phyloP scores from a whole-genome alignment of 1,284 basidiomycete species.

The Austroboletus novae-zelandiae region DNA sequence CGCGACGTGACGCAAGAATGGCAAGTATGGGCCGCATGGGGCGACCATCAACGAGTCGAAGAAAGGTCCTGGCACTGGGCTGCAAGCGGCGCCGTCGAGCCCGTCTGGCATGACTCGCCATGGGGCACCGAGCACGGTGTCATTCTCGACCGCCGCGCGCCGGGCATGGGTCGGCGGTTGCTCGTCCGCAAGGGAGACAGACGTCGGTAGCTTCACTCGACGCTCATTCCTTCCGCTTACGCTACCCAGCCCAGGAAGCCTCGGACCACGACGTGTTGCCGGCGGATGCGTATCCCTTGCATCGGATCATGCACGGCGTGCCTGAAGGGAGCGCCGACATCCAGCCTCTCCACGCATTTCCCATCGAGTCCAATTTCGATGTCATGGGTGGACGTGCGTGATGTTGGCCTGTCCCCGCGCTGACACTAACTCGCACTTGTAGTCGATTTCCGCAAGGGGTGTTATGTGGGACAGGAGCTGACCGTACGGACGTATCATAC shows the following conservation, averaged over 20 bases:
- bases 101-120: constrained; percentile 59
- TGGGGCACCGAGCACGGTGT: constrained; percentile 56
- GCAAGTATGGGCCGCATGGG: constrained; percentile 83
- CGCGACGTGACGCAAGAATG: constrained; percentile 74
- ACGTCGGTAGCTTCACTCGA: constrained; percentile 52
- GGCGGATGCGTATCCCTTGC: constrained; percentile 66
- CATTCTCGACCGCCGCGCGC: constrained; percentile 71
- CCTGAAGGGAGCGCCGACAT: constrained; percentile 88
- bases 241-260: constrained; percentile 48
- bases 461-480: constrained; percentile 97
- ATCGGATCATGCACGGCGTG: constrained; percentile 81
- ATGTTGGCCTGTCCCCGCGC: not conserved
- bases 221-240: constrained; percentile 1
- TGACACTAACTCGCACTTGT: constrained; percentile 6
- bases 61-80: constrained; percentile 54
- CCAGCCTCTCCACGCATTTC: constrained; percentile 73
- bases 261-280: constrained; percentile 53
- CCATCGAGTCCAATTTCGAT: constrained; percentile 93
- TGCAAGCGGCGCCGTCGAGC: constrained; percentile 66
- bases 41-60: constrained; percentile 41
- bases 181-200: constrained; percentile 66
- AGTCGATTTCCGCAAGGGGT: constrained; percentile 98
- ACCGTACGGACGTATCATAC: constrained; percentile 97
- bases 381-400: constrained; percentile 85
- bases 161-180: constrained; percentile 74